Evolutionary conservation across 129 eudicot species (phyloP).

Genomic region (Artemisia argyi): DNA sequence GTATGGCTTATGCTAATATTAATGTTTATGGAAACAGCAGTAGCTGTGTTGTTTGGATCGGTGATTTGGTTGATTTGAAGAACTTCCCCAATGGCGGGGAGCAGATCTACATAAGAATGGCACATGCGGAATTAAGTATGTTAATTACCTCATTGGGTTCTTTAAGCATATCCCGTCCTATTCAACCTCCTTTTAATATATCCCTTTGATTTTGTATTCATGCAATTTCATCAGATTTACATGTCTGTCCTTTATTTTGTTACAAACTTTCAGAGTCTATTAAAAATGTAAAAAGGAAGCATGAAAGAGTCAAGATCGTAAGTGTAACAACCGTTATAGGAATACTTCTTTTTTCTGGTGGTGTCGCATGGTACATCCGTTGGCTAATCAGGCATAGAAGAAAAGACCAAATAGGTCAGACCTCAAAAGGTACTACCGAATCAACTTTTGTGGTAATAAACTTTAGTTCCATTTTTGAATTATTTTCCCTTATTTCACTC

Average conservation of each 20-base stretch:
- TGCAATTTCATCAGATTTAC: background rate
- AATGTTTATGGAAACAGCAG: constrained; percentile 37
- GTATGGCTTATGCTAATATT: constrained; percentile 51
- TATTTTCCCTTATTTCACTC: background rate
- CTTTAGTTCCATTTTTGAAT: background rate
- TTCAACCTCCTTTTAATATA: background rate
- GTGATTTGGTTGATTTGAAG: constrained; percentile 44
- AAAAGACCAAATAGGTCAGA: constrained; percentile 26
- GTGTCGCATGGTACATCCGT: constrained; percentile 24
- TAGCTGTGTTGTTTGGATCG: constrained; percentile 43
- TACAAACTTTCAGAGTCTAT: constrained; percentile 26
- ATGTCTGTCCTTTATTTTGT: background rate
- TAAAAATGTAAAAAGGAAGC: constrained; percentile 34
- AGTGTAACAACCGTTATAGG: constrained; percentile 13
- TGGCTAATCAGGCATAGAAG: constrained; percentile 31
- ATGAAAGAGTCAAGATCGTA: constrained; percentile 25
- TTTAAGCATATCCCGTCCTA: background rate
- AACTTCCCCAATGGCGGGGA: constrained; percentile 23
- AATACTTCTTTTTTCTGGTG: constrained; percentile 24
- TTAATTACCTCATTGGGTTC: background rate
- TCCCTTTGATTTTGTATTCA: background rate
- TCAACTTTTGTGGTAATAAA: background rate
- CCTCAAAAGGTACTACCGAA: constrained; percentile 22
- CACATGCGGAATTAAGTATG: constrained; percentile 37
- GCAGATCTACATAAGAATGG: constrained; percentile 40